Evolutionary conservation across 805 yeast genomes (phyloP).

Genomic region (Scheffersomyces lignosus): DNA sequence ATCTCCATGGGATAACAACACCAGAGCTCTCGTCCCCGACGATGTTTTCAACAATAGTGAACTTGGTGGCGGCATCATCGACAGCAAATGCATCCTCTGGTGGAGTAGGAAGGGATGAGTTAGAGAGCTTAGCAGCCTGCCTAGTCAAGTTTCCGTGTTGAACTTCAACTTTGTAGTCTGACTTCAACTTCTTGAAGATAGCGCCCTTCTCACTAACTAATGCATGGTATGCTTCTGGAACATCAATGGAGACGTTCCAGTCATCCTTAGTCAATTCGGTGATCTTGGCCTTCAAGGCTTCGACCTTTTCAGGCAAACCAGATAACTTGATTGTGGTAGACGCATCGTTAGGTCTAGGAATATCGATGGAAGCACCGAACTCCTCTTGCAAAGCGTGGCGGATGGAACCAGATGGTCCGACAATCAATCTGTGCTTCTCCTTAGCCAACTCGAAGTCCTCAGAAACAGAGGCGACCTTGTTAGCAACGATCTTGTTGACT

Average conservation of each 20-base stretch:
- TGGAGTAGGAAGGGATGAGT: constrained; percentile 43
- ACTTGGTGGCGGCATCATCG: constrained; percentile 39
- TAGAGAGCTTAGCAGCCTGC: constrained; percentile 52
- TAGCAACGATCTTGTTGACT: constrained; percentile 61
- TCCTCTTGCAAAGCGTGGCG: constrained; percentile 74
- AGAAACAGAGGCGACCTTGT: constrained; percentile 58
- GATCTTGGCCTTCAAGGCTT: constrained; percentile 61
- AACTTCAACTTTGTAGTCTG: constrained; percentile 56
- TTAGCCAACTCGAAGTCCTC: constrained; percentile 61
- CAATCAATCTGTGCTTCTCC: constrained; percentile 69
- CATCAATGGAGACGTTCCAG: constrained; percentile 51
- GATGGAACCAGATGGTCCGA: constrained; percentile 79
- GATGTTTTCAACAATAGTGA: constrained; percentile 44
- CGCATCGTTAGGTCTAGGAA: constrained; percentile 62
- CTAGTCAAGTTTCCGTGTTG: constrained; percentile 53
- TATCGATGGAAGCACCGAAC: constrained; percentile 58
- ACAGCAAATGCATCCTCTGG: constrained; percentile 48
- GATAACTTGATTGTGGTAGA: constrained; percentile 53
- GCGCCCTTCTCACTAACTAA: constrained; percentile 69
- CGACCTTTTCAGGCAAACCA: constrained; percentile 70
- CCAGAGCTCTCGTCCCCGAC: constrained; percentile 22
- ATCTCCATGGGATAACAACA: constrained; percentile 61
- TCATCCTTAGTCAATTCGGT: constrained; percentile 60
- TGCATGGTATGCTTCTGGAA: constrained; percentile 59
- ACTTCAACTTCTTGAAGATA: constrained; percentile 52